Evolutionary conservation across 352 stramenopile species (phyloP), one percentile per base, ranked within the genome.

Genomic region (Globisporangium acanthophoron): DNA sequence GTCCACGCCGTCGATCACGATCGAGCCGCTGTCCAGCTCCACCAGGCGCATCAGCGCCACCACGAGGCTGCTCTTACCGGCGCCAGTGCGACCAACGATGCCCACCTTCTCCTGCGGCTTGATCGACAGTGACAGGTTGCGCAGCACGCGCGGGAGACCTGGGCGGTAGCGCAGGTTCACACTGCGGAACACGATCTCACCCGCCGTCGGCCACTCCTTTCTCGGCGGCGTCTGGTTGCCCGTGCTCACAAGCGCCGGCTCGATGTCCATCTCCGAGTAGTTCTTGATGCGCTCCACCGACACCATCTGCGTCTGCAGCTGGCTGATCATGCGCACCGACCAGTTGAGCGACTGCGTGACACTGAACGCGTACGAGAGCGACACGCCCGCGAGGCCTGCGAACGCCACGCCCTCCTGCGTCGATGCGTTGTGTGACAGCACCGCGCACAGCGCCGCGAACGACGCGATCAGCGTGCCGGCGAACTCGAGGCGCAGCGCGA

Each of bases 161-260:
- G 77, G 65, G 12, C 89, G 75, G 76, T 97, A 98, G 13, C 90
- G 62, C 51, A 97, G 54, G n/a, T 56, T 76, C 8, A 97, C 88
- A 56, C 91, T 70, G 15, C 83, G 54, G 65, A 97, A 96, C 43
- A 69, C 56, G 20, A 98, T 68, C 27, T 62, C 57, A 35, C 92
- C 92, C 0, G 73, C 44, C 8, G 56, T 16, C 8, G 91, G 91
- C 92, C 91, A 97, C 12, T 73, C 58, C 13, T 67, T 52, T 50
- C 52, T 58, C 29, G 71, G 64, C 80, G 85, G 52, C 27, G 76
- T 16, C 15, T 52, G 75, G 20, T 81, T 78, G 57, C 92, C 81
- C 3, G 98, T 96, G 49, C 88, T 98, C 0, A 81, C 75, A 18
- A 98, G 78, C 20, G 91, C 96, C 51, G 74, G 53, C 48, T 90